These are phyloP conservation scores for Chrysosporium keratinophilum DNA, from an alignment of 2,329 filamentous ascomycete species.

Conservation along the genomic window DNA sequence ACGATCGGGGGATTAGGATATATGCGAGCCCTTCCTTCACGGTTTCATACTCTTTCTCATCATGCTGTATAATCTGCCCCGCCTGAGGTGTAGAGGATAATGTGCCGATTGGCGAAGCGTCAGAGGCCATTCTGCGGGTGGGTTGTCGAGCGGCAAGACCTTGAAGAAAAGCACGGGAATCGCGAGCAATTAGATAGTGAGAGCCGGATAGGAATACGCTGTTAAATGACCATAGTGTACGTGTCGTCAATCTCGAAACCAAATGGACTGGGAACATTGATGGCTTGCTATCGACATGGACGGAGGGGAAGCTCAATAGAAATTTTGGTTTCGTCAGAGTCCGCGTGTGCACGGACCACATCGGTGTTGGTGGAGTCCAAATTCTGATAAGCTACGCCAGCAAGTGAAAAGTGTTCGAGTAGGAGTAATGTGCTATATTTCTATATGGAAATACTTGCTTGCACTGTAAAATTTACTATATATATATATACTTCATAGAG, in stretches of 20 bases:
- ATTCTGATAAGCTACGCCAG: no score
- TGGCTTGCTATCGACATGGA: not conserved
- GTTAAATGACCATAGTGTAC: not conserved
- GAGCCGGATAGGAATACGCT: not conserved
- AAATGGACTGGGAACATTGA: not conserved
- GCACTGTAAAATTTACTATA: no score
- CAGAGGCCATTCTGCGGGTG: constrained; percentile 12
- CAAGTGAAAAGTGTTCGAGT: no score
- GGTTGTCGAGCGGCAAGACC: not conserved
- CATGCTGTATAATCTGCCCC: constrained; percentile 32
- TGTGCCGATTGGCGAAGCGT: constrained; percentile 18
- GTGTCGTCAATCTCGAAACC: not conserved
- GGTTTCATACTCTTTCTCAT: constrained; percentile 47
- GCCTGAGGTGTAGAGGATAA: constrained; percentile 14
- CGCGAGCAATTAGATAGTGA: not conserved
- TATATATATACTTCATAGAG: no score
- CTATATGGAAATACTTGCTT: no score
- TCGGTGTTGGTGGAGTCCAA: not conserved
- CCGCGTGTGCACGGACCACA: not conserved
- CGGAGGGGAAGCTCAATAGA: not conserved
- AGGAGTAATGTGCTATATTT: no score
- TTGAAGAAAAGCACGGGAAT: not conserved
- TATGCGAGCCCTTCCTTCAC: constrained; percentile 58
- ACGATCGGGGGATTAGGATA: constrained; percentile 52
- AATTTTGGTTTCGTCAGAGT: not conserved